A percentile compares a stretch with the other conserved stretches of the same genome.
Conservation (phyloP, 1,139 yeast genomes). For the Hemisphaericaspora subhashii region DNA sequence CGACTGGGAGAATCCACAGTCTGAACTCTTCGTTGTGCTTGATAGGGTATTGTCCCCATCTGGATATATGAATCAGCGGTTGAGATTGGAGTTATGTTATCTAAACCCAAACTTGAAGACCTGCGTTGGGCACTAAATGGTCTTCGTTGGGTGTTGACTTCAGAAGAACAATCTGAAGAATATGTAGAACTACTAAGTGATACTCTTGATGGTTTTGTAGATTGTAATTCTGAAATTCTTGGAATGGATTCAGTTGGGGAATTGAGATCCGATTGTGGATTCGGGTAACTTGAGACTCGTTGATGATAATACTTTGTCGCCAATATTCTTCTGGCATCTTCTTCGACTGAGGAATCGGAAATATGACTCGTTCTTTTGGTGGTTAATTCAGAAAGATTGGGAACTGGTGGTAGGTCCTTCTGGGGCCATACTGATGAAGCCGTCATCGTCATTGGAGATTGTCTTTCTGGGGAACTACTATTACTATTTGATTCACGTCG, state of each 20-base stretch:
- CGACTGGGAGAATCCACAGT: not conserved
- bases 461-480: conserved; percentile 1
- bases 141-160: not conserved
- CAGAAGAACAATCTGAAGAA: not conserved
- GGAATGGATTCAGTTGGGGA: no score
- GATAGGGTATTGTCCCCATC: not conserved
- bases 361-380: not conserved
- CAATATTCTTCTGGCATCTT: not conserved
- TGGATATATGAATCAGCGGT: no score
- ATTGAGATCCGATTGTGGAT: no score
- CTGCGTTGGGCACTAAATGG: not conserved
- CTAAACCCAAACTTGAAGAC: not conserved
- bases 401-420: not conserved
- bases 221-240: not conserved
- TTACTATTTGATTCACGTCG: no score
- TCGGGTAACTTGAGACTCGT: conserved; percentile 16
- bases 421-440: not conserved
- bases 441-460: not conserved
- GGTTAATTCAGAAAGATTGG: not conserved
- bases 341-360: not conserved
- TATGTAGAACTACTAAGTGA: not conserved
- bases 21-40: not conserved
- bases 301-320: not conserved
- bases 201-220: not conserved
- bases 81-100: not conserved